Base-by-base conservation (phyloP, 148 eudicot species). In the Diospyros kaki region DNA sequence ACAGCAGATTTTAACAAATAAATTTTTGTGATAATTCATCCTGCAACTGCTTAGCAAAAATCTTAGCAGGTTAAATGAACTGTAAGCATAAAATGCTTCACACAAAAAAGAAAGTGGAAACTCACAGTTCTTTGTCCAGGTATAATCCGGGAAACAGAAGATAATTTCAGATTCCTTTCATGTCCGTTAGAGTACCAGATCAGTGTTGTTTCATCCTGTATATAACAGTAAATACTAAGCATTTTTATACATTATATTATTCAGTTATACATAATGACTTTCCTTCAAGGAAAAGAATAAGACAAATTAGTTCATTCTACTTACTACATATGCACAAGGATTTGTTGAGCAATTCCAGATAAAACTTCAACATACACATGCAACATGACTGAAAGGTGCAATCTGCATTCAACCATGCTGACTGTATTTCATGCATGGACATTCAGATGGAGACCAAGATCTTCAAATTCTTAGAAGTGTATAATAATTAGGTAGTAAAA, bases 121-220 rank as follows among this genome's bases (percentile, higher is more conserved):
- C 98, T 94, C 80, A 95, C 97, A 52, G 98, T 95, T 95, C 97
- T 89, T 77, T 95, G 98, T 73, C 97, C 98, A 56, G 87, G 93
- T 48, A 90, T 73, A 82, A 95, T 89, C 81, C 84, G 77, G 72
- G 86, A 52, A 79, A 92, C 97, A 28, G 83, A 42, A 74, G 96
- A 84, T 79, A 95, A 74, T 81, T 78, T 92, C 74, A 95, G 75
- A 79, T 69, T 83, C 79, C 94, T 92, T 87, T 95, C 96, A 75
- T 81, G 84, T 75, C 91, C 91, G 75, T 79, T 90, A 17, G 98
- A 95, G 75, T 85, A 82, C 98, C 98, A 95, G 64, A 92, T 83
- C 48, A 95, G 79, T 72, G 87, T 75, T 51, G 89, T 81, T 85
- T 90, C 98, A 78, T 95, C 98, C 98, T 95, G 89, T 73, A 74